These are phyloP conservation scores for Neofusicoccum parvum DNA, from an alignment of 2,329 filamentous ascomycete species.

Conservation along the genomic window DNA sequence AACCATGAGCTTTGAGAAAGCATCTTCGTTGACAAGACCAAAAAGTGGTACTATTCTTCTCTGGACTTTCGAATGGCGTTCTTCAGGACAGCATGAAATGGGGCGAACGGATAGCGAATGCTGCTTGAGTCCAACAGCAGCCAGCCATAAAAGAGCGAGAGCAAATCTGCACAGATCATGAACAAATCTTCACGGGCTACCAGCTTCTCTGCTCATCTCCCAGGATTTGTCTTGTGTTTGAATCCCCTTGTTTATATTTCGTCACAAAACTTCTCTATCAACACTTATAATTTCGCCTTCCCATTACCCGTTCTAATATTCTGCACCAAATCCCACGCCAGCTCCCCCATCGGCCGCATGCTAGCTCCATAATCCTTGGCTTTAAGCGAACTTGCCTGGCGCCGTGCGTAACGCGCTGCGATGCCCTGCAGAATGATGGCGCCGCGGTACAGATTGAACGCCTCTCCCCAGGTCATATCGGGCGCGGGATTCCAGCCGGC, in stretches of 20 bases:
- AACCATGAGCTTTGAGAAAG: neutral
- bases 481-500: constrained; percentile 70
- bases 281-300: constrained; percentile 38
- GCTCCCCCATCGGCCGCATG: constrained; percentile 72
- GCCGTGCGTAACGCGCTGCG: constrained; percentile 77
- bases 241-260: neutral
- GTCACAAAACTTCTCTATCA: neutral
- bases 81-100: neutral
- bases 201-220: neutral
- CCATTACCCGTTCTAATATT: constrained; percentile 47
- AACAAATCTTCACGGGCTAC: neutral
- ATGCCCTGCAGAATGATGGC: constrained; percentile 82
- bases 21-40: constrained; percentile 6
- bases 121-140: neutral
- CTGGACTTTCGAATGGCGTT: neutral
- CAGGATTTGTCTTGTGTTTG: neutral
- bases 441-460: constrained; percentile 62
- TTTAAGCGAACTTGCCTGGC: constrained; percentile 87
- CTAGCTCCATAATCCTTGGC: constrained; percentile 72
- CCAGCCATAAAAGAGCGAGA: neutral
- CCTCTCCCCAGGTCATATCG: constrained; percentile 65
- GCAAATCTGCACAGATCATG: neutral
- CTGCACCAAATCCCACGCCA: constrained; percentile 75
- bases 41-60: neutral
- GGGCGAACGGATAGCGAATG: neutral